Percentiles rank a stretch among this genome's conserved stretches.
phyloP scores from a whole-genome alignment of 2,329 filamentous ascomycete species.

The Bimuria novae-zelandiae region DNA sequence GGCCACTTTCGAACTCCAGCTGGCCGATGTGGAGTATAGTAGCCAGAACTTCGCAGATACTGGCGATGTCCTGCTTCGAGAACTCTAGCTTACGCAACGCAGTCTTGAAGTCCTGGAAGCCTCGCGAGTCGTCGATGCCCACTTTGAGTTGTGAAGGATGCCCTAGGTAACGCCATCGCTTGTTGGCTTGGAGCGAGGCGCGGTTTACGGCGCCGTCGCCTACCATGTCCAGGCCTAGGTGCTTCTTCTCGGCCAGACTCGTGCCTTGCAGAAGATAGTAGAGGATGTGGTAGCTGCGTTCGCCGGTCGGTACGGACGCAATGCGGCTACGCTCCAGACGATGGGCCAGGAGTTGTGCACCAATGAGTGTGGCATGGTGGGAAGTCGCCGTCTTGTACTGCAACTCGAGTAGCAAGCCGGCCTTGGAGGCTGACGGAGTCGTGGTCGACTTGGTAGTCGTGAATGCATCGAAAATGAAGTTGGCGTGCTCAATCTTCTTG shows the following conservation, averaged over 20 bases:
- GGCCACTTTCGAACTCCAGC: conserved; percentile 85
- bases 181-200: conserved; percentile 64
- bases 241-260: conserved; percentile 84
- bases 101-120: conserved; percentile 97
- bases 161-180: conserved; percentile 93
- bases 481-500: conserved; percentile 87
- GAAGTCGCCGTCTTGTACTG: conserved; percentile 92
- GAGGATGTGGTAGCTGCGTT: conserved; percentile 93
- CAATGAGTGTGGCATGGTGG: conserved; percentile 84
- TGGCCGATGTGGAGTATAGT: conserved; percentile 97
- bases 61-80: conserved; percentile 87
- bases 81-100: conserved; percentile 94
- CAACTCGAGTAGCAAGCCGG: conserved; percentile 91
- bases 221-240: conserved; percentile 68
- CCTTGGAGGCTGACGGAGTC: conserved; percentile 92
- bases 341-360: conserved; percentile 93
- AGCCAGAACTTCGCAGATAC: conserved; percentile 93
- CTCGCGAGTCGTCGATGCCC: conserved; percentile 92
- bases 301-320: conserved; percentile 88
- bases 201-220: conserved; percentile 60
- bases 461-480: conserved; percentile 93
- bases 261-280: conserved; percentile 96
- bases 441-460: conserved; percentile 97
- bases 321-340: conserved; percentile 90
- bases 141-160: conserved; percentile 97